Conservation (phyloP, 208 protist genomes). For the Trypanosoma lewisi region DNA sequence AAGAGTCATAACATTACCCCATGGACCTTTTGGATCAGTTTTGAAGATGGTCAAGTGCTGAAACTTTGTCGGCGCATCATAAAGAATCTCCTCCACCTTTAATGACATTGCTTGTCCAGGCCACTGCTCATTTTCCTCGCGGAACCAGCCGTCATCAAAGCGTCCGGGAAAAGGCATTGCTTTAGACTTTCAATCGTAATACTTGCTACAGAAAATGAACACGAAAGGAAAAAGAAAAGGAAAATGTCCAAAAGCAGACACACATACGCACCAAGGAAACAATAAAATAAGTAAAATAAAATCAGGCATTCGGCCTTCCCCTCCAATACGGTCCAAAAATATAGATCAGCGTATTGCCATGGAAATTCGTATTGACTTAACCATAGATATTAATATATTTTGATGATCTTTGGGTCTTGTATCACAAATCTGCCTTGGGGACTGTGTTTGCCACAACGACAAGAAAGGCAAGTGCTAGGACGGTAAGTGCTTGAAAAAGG, state of each 20-base stretch:
- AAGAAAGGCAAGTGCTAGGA: conserved; percentile 17
- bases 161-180: conserved; percentile 74
- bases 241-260: too few relatives aligned
- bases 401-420: background rate
- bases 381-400: too few relatives aligned
- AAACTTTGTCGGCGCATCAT: conserved; percentile 75
- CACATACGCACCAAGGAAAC: too few relatives aligned
- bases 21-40: conserved; percentile 80
- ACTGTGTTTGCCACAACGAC: conserved; percentile 13
- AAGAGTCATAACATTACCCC: conserved; percentile 95
- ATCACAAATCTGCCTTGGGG: background rate
- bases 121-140: conserved; percentile 87
- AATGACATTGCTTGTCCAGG: conserved; percentile 86
- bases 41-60: conserved; percentile 91
- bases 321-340: too few relatives aligned
- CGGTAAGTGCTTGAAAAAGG: conserved; percentile 16
- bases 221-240: conserved; percentile 28
- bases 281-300: too few relatives aligned
- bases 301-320: too few relatives aligned
- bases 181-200: too few relatives aligned
- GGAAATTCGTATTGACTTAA: too few relatives aligned
- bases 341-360: too few relatives aligned
- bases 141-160: conserved; percentile 87
- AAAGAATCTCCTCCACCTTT: conserved; percentile 88
- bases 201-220: too few relatives aligned